A percentile compares a stretch with the other conserved stretches of the same genome.
Evolutionary conservation across 2,329 filamentous ascomycete genomes (phyloP).

Genomic region (Epichloe brachyelytri): DNA sequence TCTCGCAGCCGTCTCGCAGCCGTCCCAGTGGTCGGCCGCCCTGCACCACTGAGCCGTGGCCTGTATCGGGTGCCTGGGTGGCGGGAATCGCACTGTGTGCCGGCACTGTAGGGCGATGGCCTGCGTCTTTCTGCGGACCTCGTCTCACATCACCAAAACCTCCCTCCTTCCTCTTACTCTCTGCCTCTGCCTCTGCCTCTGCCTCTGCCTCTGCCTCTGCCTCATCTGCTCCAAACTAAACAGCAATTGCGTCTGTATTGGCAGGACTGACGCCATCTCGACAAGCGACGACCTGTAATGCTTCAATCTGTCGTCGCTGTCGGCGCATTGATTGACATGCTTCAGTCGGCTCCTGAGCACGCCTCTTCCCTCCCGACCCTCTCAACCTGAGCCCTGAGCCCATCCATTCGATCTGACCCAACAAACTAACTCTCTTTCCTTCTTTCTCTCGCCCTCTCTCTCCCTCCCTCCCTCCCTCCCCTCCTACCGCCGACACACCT

Average conservation of each 20-base stretch:
- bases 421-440: conserved; percentile 3
- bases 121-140: conserved; percentile 5
- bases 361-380: conserved; percentile 10
- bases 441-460: neutral
- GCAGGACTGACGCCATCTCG: conserved; percentile 8
- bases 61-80: conserved; percentile 4
- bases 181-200: neutral
- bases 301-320: conserved; percentile 10
- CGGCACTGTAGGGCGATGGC: conserved; percentile 6
- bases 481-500: neutral
- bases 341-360: conserved; percentile 15
- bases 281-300: conserved; percentile 17
- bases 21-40: neutral
- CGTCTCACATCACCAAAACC: conserved; percentile 9
- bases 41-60: conserved; percentile 3
- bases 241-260: conserved; percentile 15
- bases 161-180: conserved; percentile 10
- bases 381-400: conserved; percentile 7
- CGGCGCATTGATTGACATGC: conserved; percentile 15
- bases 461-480: neutral
- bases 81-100: conserved; percentile 3
- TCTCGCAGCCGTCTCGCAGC: neutral
- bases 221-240: conserved; percentile 5
- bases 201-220: neutral
- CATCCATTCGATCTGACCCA: conserved; percentile 5